Evolutionary conservation across 129 eudicot species (phyloP).

Genomic region (Flaveria robusta): DNA sequence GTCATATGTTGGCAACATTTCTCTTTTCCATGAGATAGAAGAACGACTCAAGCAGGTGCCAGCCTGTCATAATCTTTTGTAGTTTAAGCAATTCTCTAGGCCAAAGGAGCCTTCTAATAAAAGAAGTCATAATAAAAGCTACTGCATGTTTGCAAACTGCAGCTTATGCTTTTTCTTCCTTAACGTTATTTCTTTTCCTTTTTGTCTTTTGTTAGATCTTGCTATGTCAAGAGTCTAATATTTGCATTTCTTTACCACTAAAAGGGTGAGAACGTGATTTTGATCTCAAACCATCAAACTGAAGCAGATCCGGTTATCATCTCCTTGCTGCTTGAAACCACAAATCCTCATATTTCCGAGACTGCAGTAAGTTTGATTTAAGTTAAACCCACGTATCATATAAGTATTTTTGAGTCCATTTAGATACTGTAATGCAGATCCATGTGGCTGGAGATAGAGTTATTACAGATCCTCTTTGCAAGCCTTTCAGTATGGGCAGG

Average conservation of each 20-base stretch:
- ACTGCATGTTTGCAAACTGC: neutral
- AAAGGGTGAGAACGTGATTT: slow-evolving; percentile 85
- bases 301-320: slow-evolving; percentile 99
- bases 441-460: slow-evolving; percentile 94
- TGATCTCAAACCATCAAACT: slow-evolving; percentile 95
- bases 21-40: slow-evolving; percentile 70
- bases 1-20: slow-evolving; percentile 78
- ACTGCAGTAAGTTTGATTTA: slow-evolving; percentile 49
- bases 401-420: slow-evolving; percentile 15
- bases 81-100: neutral
- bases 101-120: neutral
- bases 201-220: slow-evolving; percentile 22
- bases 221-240: slow-evolving; percentile 31
- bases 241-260: slow-evolving; percentile 12
- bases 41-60: slow-evolving; percentile 73
- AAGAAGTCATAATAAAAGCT: neutral
- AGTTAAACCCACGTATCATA: neutral
- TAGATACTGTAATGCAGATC: slow-evolving; percentile 57
- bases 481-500: slow-evolving; percentile 99
- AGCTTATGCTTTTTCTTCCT: neutral
- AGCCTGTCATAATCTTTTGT: slow-evolving; percentile 8
- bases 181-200: neutral
- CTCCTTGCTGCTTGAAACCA: slow-evolving; percentile 77
- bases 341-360: slow-evolving; percentile 68
- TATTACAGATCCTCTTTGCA: slow-evolving; percentile 95